Conservation (phyloP, 768 basidiomycete genomes). For the Pleurotus eryngii region DNA sequence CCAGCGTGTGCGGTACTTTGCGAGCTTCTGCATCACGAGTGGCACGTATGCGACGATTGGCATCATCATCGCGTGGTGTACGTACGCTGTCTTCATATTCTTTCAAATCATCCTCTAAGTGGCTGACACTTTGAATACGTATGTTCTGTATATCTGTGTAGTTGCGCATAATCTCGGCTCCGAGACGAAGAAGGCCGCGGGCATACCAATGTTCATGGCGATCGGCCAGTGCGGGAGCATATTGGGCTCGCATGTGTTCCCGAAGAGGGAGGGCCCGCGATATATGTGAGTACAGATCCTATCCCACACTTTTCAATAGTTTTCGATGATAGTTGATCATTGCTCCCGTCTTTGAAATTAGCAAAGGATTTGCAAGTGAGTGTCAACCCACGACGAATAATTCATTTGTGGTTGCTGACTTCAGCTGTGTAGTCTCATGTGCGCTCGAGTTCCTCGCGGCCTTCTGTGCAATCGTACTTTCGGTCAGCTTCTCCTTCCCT, state of each 20-base stretch:
- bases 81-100: constrained; percentile 19
- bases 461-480: constrained; percentile 46
- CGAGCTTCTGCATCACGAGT: constrained; percentile 71
- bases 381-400: neutral
- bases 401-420: neutral
- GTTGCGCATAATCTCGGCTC: constrained; percentile 75
- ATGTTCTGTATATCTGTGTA: constrained; percentile 17
- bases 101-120: neutral
- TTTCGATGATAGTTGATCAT: neutral
- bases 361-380: constrained; percentile 58
- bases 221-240: constrained; percentile 78
- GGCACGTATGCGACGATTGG: constrained; percentile 79
- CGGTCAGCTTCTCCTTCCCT: constrained; percentile 29
- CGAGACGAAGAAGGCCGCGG: constrained; percentile 73
- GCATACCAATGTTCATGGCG: constrained; percentile 76
- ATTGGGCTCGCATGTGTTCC: constrained; percentile 74
- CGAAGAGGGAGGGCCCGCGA: constrained; percentile 55
- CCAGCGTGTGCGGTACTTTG: constrained; percentile 69
- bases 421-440: constrained; percentile 34
- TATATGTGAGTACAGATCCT: constrained; percentile 49
- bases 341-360: constrained; percentile 16
- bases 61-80: constrained; percentile 75
- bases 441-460: constrained; percentile 57
- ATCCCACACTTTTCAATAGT: neutral
- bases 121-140: neutral